A percentile compares a stretch with the other conserved stretches of the same genome.
Conservation (phyloP, 345 rosid species). For the Eucalyptus erythrocorys region DNA sequence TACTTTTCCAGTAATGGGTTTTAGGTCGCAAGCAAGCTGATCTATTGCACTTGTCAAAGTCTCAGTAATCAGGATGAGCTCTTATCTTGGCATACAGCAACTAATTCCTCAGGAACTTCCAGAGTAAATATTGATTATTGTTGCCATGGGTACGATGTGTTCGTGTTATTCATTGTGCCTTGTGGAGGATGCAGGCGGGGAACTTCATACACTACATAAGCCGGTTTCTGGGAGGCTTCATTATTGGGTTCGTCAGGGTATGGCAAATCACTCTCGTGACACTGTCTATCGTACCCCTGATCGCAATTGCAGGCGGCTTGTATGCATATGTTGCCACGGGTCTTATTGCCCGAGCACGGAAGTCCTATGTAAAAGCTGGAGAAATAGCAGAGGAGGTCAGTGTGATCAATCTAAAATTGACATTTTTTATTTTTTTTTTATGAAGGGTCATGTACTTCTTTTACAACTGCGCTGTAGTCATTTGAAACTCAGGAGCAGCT, state of each 20-base stretch:
- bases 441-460: not conserved
- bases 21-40: not conserved
- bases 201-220: conserved; percentile 92
- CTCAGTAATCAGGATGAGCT: not conserved
- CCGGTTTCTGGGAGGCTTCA: conserved; percentile 79
- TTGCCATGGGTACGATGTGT: not conserved
- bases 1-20: not conserved
- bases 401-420: not conserved
- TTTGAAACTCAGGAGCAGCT: not conserved
- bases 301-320: conserved; percentile 87
- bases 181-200: conserved; percentile 48
- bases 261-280: conserved; percentile 98
- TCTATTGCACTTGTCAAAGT: not conserved
- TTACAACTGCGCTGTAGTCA: not conserved
- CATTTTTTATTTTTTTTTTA: no score
- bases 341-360: conserved; percentile 65
- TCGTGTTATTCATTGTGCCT: not conserved
- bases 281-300: conserved; percentile 82
- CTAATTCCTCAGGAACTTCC: not conserved
- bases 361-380: conserved; percentile 87
- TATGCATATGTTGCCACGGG: conserved; percentile 83
- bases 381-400: conserved; percentile 95
- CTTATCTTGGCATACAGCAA: not conserved
- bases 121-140: not conserved
- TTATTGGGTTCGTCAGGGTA: conserved; percentile 70